Base-by-base conservation (phyloP, 2,329 filamentous ascomycete species). In the Cephalotrichum gorgonifer region DNA sequence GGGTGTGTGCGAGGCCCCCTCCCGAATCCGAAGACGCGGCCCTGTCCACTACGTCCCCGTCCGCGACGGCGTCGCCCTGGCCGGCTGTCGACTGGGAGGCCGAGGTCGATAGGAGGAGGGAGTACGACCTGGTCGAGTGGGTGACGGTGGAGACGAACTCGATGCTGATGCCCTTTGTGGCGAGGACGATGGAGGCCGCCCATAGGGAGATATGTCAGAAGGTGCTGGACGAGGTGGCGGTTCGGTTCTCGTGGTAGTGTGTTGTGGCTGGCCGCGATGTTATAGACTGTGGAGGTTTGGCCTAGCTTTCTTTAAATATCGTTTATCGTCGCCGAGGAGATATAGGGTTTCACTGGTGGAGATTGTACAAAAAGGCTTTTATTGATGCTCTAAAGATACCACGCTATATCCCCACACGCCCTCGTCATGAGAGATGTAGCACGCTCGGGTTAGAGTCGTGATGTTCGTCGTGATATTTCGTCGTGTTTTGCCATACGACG, bases 101-200 rank as follows among this genome's bases (percentile, higher is more conserved):
- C 14, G 54, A 61, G 23, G 35, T 39, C 6, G 35, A 39, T 11
- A 39, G 35, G 8, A 22, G n/a, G 17, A 39, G 35, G 35, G 59
- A 61, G 45, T 66, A 60, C 38, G 64, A 66, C 44, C 52, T 66
- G 20, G 56, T 60, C 26, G 64, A 66, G 56, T 56, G 58, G 22
- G 53, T 62, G 38, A 52, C 57, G 17, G 56, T 66, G 41, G 63
- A 66, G 51, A 56, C 59, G 22, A 65, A 62, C 50, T 59, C 59
- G 17, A 53, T 66, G 26, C 51, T 66, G 43, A 65, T 66, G 62
- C 62, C 63, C 4, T 62, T 66, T 43, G 62, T 66, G 27, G 53
- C 55, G 38, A 57, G 59, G 25, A 55, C 58, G 27, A 60, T 61
- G 47, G 51, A 58, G 44, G 43, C 54, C 17, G 57, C 62, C 4